These are phyloP conservation scores for Entomortierella parvispora DNA, from an alignment of 192 early-diverging fungal species.

Conservation along the genomic window DNA sequence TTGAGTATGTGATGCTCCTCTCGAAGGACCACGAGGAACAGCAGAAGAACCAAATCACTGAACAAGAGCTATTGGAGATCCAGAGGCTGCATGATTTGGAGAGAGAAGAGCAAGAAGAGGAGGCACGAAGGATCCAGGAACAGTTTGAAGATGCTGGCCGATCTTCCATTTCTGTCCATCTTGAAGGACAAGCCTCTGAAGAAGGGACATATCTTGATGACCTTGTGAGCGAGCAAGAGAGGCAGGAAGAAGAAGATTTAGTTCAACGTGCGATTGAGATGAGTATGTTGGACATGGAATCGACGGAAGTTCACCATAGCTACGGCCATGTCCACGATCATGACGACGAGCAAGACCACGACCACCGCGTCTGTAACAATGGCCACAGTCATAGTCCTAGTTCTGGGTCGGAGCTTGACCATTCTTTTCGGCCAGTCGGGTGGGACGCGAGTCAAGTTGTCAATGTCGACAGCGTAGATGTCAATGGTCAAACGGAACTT, in stretches of 20 bases:
- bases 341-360: neutral
- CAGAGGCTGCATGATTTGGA: slow-evolving; percentile 29
- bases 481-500: neutral
- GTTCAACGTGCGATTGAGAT: slow-evolving; percentile 39
- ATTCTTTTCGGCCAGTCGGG: neutral
- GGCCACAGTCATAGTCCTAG: too few species aligned
- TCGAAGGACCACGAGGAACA: slow-evolving; percentile 49
- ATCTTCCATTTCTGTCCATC: slow-evolving; percentile 4
- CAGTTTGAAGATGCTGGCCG: slow-evolving; percentile 17
- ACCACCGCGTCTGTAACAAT: neutral
- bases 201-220: neutral
- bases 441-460: slow-evolving; percentile 33
- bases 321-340: neutral
- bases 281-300: slow-evolving; percentile 31
- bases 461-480: slow-evolving; percentile 16
- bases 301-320: neutral
- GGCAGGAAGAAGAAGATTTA: slow-evolving; percentile 42
- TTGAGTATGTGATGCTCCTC: slow-evolving; percentile 68
- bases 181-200: neutral
- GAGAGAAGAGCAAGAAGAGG: slow-evolving; percentile 2
- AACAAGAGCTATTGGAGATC: slow-evolving; percentile 12
- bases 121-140: neutral
- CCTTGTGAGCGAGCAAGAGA: slow-evolving; percentile 17
- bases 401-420: neutral
- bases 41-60: slow-evolving; percentile 19